Evolutionary conservation across 768 basidiomycete genomes (phyloP).

Genomic region (Leccinum rimulosum): DNA sequence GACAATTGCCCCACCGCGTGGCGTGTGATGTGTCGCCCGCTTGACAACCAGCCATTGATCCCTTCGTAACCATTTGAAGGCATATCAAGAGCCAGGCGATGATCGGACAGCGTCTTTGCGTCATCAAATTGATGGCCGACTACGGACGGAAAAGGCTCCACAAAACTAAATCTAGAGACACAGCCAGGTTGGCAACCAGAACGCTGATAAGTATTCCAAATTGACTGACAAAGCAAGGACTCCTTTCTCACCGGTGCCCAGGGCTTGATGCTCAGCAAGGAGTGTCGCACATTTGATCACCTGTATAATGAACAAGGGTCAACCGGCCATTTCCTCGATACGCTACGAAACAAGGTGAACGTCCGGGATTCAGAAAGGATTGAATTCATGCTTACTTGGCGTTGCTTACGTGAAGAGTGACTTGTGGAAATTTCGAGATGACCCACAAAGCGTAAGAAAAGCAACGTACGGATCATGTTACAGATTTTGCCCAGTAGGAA

Average conservation of each 20-base stretch:
- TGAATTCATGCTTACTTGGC: neutral
- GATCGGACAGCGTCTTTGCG: slow-evolving; percentile 3
- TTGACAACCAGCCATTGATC: slow-evolving; percentile 1
- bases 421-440: neutral
- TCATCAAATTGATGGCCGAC: neutral
- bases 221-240: slow-evolving; percentile 7
- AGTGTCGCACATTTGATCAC: neutral
- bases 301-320: neutral
- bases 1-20: neutral
- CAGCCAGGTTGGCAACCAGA: slow-evolving; percentile 1
- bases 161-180: neutral
- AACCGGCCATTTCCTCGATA: neutral
- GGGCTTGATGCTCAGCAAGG: neutral
- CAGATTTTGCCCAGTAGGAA: neutral
- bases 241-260: neutral
- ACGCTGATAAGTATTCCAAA: slow-evolving; percentile 2
- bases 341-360: slow-evolving; percentile 1
- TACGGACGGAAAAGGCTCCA: neutral
- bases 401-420: slow-evolving; percentile 6
- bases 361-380: neutral
- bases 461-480: neutral
- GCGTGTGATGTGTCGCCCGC: neutral
- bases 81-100: slow-evolving; percentile 3
- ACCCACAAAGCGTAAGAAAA: neutral
- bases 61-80: neutral